These are phyloP conservation scores for Spirogloea muscicola DNA, from an alignment of 139 green algal genomes.

Conservation along the genomic window DNA sequence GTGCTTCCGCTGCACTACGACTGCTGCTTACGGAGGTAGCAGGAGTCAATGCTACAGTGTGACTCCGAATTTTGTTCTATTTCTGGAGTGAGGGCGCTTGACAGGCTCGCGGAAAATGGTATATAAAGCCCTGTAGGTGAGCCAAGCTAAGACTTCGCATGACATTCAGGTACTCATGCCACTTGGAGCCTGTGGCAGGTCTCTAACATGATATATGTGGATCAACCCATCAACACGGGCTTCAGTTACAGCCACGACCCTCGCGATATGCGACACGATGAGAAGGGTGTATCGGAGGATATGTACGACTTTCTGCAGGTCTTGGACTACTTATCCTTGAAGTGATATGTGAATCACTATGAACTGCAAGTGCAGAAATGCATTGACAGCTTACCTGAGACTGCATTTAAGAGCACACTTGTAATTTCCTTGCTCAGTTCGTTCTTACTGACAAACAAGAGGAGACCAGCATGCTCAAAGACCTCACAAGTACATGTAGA, in stretches of 20 bases:
- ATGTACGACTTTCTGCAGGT: conserved; percentile 92
- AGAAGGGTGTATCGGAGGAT: conserved; percentile 75
- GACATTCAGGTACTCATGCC: neutral
- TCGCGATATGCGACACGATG: conserved; percentile 54
- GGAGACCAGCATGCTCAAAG: neutral
- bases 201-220: conserved; percentile 59
- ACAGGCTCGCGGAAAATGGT: too few relatives aligned
- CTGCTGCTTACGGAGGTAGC: too few relatives aligned
- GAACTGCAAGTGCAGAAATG: too few relatives aligned
- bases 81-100: too few relatives aligned
- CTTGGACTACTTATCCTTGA: too few relatives aligned
- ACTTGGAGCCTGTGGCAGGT: neutral
- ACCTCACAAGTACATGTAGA: too few relatives aligned
- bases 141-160: neutral
- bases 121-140: neutral
- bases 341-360: too few relatives aligned
- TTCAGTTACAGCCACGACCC: conserved; percentile 72
- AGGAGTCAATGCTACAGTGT: neutral
- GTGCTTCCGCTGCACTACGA: too few relatives aligned
- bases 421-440: neutral
- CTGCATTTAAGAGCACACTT: neutral
- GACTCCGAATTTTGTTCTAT: too few relatives aligned
- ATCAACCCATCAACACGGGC: conserved; percentile 90
- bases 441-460: neutral
- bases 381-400: neutral